phyloP scores from a whole-genome alignment of 2,329 filamentous ascomycete species.

The Epichloe gansuensis region DNA sequence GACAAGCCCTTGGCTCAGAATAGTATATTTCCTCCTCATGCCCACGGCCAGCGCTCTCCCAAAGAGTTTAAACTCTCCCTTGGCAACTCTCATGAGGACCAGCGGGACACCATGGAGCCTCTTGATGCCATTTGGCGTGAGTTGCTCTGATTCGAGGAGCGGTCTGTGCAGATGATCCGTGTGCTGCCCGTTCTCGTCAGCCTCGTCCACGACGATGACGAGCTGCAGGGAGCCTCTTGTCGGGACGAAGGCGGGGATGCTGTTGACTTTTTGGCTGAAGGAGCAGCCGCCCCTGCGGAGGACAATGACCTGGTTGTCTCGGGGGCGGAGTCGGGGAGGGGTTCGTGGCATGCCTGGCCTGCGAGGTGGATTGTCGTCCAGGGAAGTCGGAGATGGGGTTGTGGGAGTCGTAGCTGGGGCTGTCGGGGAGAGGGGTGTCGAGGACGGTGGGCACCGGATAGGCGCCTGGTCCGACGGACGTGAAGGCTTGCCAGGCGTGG shows the following conservation, averaged over 20 bases:
- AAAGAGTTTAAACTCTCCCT: slow-evolving; percentile 48
- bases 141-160: slow-evolving; percentile 62
- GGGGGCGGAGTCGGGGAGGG: slow-evolving; percentile 39
- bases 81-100: slow-evolving; percentile 68
- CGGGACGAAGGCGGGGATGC: slow-evolving; percentile 69
- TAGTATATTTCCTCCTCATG: slow-evolving; percentile 63
- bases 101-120: slow-evolving; percentile 65
- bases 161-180: slow-evolving; percentile 39
- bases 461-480: slow-evolving; percentile 44
- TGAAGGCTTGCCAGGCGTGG: slow-evolving; percentile 37
- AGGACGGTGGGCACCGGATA: slow-evolving; percentile 56
- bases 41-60: slow-evolving; percentile 55
- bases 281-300: slow-evolving; percentile 73
- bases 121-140: slow-evolving; percentile 55
- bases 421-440: slow-evolving; percentile 37
- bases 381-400: slow-evolving; percentile 35
- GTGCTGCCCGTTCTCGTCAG: slow-evolving; percentile 14
- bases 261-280: slow-evolving; percentile 71
- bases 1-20: slow-evolving; percentile 67
- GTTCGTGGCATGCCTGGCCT: slow-evolving; percentile 52
- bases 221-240: slow-evolving; percentile 55
- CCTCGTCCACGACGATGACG: slow-evolving; percentile 57
- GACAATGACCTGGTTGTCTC: slow-evolving; percentile 64
- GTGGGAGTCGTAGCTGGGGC: slow-evolving; percentile 27
- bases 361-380: slow-evolving; percentile 65